A percentile compares a stretch with the other conserved stretches of the same genome.
Conservation (phyloP, 2,329 filamentous ascomycete species). For the Epicoccum sorghinum region DNA sequence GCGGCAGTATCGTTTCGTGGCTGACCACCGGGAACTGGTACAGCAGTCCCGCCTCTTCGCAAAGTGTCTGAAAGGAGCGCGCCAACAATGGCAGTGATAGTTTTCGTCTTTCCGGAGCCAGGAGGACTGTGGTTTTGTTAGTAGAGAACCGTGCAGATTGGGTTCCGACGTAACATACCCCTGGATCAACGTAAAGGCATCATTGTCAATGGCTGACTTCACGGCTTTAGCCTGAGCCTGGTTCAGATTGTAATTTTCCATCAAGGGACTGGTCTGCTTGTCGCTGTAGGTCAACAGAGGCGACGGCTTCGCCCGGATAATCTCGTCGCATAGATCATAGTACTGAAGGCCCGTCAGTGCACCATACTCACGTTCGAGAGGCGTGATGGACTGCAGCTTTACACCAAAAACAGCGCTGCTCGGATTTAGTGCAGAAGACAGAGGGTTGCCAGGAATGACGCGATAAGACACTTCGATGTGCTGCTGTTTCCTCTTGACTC, state of each 20-base stretch:
- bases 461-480: constrained; percentile 85
- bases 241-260: constrained; percentile 83
- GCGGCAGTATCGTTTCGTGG: constrained; percentile 47
- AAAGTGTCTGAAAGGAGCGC: constrained; percentile 72
- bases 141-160: constrained; percentile 15
- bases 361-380: constrained; percentile 93
- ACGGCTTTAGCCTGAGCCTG: constrained; percentile 89
- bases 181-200: constrained; percentile 95
- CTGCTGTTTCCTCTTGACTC: constrained; percentile 79
- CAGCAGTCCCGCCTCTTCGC: constrained; percentile 55
- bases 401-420: constrained; percentile 73
- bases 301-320: constrained; percentile 86
- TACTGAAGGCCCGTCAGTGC: constrained; percentile 89
- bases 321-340: constrained; percentile 94
- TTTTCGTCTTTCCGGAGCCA: constrained; percentile 98
- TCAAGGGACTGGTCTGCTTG: constrained; percentile 70
- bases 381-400: constrained; percentile 91
- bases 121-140: constrained; percentile 67
- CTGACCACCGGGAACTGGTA: constrained; percentile 47
- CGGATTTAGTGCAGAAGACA: constrained; percentile 70
- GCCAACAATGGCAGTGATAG: constrained; percentile 94
- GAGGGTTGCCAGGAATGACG: constrained; percentile 70
- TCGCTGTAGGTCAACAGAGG: constrained; percentile 83
- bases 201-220: constrained; percentile 89
- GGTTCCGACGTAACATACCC: constrained; percentile 59